Evolutionary conservation across 2,329 filamentous ascomycete genomes (phyloP), one percentile per base, ranked within the genome.

Genomic region (Pseudogymnoascus sp.): DNA sequence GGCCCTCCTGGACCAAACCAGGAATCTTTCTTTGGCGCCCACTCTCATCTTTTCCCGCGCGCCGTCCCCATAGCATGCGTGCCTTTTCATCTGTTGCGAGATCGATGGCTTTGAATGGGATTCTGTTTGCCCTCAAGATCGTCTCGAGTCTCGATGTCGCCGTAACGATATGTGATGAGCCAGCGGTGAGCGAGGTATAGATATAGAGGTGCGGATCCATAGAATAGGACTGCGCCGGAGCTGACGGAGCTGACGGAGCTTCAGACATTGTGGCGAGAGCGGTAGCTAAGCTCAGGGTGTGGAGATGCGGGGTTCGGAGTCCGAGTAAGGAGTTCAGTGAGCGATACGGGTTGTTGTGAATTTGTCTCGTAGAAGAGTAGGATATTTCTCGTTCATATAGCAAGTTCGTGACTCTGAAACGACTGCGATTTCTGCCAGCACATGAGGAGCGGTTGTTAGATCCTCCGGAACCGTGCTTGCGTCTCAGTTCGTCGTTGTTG

Each of bases 71-170:
- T 68, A 97, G 82, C 82, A 90, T 91, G 68, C 89, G 87, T 35
- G 93, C 93, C 72, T 90, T 88, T 64, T 95, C 88, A 75, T 99
- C 91, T 31, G 90, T 96, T 42, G 93, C 91, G 46, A 95, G 85
- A 76, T 99, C 95, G 72, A 97, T 82, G 67, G 91, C 92, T 74
- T 91, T 91, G 80, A 97, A 99, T 10, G 92, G 91, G 64, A 99
- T 89, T 70, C 89, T 89, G 81, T 97, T 97, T 67, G 92, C 93
- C 73, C 91, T 93, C 65, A 99, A 83, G 72, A 99, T 97, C 11
- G 93, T 97, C 77, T 99, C 93, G 69, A 99, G 86, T 59, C 95
- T 90, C 62, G 93, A 96, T 1, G 95, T 97, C 26, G 93, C 95
- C 42, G 95, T 97, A 72, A 97, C 88, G 75, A 97, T 96, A 76